Percentiles rank a stretch among this genome's conserved stretches.
These are phyloP conservation scores for Phytophthora lateralis DNA, from an alignment of 352 stramenopile genomes.

Conservation along the genomic window DNA sequence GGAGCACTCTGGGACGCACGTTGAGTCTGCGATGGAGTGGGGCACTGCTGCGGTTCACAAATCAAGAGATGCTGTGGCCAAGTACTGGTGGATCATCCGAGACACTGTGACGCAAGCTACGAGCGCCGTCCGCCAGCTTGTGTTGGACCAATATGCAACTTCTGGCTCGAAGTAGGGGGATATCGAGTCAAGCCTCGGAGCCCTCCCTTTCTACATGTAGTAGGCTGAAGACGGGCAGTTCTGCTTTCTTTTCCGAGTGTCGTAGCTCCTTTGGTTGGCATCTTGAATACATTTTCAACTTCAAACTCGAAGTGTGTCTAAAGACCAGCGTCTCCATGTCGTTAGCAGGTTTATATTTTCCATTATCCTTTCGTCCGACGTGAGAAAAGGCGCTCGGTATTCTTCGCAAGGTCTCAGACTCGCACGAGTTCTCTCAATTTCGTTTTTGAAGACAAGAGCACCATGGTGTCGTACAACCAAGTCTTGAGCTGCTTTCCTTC, in stretches of 20 bases:
- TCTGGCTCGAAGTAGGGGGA: neutral
- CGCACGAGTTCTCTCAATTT: neutral
- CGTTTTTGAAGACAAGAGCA: constrained; percentile 1
- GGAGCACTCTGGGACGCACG: constrained; percentile 12
- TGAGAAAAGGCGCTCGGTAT: neutral
- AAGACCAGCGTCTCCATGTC: too few relatives aligned
- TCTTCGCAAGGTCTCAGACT: constrained; percentile 1
- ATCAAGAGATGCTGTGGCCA: neutral
- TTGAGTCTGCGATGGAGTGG: constrained; percentile 13
- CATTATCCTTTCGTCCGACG: neutral
- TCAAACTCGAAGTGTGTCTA: too few relatives aligned
- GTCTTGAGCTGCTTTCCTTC: constrained; percentile 9
- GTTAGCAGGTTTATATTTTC: too few relatives aligned
- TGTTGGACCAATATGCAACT: constrained; percentile 18
- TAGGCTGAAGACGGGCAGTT: neutral
- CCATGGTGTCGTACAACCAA: constrained; percentile 6
- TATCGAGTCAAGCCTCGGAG: neutral
- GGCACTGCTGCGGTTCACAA: neutral
- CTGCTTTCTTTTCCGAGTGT: neutral
- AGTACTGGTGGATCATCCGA: constrained; percentile 18
- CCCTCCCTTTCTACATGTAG: neutral
- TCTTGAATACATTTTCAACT: neutral
- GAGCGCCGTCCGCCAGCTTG: constrained; percentile 5
- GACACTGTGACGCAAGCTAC: constrained; percentile 4
- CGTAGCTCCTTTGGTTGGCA: neutral